Evolutionary conservation across 1,284 basidiomycete species (phyloP).

Genomic region (Apiotrichum siamense): DNA sequence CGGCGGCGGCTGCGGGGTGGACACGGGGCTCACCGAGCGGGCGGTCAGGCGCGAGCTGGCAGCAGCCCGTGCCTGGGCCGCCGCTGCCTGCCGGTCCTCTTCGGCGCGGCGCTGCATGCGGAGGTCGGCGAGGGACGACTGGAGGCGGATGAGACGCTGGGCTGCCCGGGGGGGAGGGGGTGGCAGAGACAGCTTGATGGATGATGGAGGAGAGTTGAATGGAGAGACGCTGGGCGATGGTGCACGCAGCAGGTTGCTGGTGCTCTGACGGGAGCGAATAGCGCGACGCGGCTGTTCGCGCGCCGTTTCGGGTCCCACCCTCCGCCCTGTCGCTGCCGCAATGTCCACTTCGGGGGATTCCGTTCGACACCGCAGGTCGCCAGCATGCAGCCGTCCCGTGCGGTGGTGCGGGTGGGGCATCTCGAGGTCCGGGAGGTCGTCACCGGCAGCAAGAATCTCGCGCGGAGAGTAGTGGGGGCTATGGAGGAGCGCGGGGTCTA

Average conservation of each 20-base stretch:
- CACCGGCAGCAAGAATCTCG: not conserved
- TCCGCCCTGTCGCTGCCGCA: too few species aligned
- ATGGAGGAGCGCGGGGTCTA: not conserved
- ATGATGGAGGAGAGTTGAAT: not conserved
- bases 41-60: not conserved
- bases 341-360: too few species aligned
- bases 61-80: not conserved
- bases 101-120: slow-evolving; percentile 12
- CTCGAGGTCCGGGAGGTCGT: not conserved
- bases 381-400: too few species aligned
- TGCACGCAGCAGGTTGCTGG: too few species aligned
- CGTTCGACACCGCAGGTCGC: too few species aligned
- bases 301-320: not conserved
- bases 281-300: not conserved
- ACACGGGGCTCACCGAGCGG: not conserved
- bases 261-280: not conserved
- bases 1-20: not conserved
- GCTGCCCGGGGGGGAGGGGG: slow-evolving; percentile 9
- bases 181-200: not conserved
- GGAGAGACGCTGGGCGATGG: too few species aligned
- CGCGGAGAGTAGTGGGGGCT: not conserved
- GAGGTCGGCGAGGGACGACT: slow-evolving; percentile 17
- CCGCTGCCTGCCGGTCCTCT: not conserved
- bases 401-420: not conserved
- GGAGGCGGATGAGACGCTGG: slow-evolving; percentile 14